Percentiles rank a stretch among this genome's conserved stretches.
phyloP scores from a whole-genome alignment of 2,329 filamentous ascomycete species.

The Coleophoma eucalyptorum region DNA sequence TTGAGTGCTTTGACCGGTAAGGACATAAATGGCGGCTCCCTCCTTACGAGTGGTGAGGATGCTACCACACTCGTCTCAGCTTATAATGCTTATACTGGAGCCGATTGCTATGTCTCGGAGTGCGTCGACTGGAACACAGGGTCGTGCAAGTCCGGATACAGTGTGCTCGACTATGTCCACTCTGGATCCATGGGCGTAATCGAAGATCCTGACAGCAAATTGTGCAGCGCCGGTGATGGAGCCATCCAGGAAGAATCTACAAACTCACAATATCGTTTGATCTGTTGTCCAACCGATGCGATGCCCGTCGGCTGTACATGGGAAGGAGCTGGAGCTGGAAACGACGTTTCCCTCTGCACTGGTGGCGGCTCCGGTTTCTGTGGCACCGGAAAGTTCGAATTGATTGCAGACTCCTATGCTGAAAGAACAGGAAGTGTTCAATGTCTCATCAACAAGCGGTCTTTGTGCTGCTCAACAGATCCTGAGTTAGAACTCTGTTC shows the following conservation, averaged over 20 bases:
- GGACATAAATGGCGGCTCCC: background rate
- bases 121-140: no score
- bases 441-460: conserved; percentile 6
- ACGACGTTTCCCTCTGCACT: background rate
- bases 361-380: background rate
- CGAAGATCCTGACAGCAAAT: background rate
- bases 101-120: no score
- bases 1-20: background rate
- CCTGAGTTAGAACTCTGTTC: conserved; percentile 4
- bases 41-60: no score
- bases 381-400: background rate
- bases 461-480: conserved; percentile 5
- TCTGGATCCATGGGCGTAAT: background rate
- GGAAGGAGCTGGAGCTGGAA: background rate
- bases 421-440: background rate
- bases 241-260: background rate
- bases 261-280: background rate
- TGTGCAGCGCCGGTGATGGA: background rate
- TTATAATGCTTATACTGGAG: no score
- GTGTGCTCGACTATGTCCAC: background rate
- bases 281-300: background rate
- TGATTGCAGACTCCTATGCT: background rate
- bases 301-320: background rate
- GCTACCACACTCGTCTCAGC: no score
- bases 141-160: background rate